Conservation (phyloP, 164 flowering plant genomes). For the Stephania yunnanensis region DNA sequence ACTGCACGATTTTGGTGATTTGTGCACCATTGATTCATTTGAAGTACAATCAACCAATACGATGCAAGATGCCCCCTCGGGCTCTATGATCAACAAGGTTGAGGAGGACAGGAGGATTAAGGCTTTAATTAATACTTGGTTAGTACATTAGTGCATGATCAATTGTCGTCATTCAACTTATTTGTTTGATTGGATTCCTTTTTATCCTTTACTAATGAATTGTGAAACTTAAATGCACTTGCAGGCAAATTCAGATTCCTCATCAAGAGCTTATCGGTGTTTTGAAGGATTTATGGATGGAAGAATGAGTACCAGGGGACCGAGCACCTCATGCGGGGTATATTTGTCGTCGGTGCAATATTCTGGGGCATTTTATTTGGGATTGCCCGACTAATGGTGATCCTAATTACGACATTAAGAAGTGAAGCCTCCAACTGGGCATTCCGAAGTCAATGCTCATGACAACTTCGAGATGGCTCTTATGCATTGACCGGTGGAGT, state of each 20-base stretch:
- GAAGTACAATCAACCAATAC: slow-evolving; percentile 44
- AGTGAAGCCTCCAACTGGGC: slow-evolving; percentile 92
- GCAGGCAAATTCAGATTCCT: slow-evolving; percentile 65
- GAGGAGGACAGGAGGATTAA: slow-evolving; percentile 92
- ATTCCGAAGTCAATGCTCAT: slow-evolving; percentile 95
- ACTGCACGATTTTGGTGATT: slow-evolving; percentile 95
- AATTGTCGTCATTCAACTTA: neutral
- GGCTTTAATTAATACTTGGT: slow-evolving; percentile 63
- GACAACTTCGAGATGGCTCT: slow-evolving; percentile 85
- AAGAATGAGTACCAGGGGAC: slow-evolving; percentile 55
- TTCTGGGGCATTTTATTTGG: slow-evolving; percentile 92
- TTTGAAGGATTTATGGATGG: slow-evolving; percentile 81
- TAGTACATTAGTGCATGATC: neutral
- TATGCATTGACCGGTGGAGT: slow-evolving; percentile 96
- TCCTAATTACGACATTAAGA: slow-evolving; percentile 77
- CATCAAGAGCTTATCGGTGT: slow-evolving; percentile 60
- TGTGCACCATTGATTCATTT: slow-evolving; percentile 66
- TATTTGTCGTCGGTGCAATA: slow-evolving; percentile 88
- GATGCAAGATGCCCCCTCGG: slow-evolving; percentile 41
- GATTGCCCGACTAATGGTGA: slow-evolving; percentile 99
- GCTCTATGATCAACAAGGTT: slow-evolving; percentile 43
- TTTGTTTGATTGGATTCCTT: neutral
- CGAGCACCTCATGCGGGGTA: slow-evolving; percentile 90
- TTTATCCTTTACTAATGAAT: neutral
- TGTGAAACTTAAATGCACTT: slow-evolving; percentile 3